phyloP scores from a whole-genome alignment of 1,284 basidiomycete genomes.

The Tylopilus orsonianus region DNA sequence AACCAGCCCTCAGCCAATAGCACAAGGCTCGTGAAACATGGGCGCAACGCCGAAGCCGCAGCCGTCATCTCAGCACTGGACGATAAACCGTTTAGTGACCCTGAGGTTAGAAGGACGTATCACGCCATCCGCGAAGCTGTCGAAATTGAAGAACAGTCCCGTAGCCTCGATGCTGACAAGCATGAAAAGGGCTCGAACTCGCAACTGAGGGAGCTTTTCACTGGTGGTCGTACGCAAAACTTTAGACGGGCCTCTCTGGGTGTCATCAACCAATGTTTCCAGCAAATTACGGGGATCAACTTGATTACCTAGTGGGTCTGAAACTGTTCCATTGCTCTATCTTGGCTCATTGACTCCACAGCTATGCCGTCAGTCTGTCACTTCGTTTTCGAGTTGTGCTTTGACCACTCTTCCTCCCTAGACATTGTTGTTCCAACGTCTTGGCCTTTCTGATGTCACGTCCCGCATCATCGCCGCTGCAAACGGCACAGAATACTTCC shows the following conservation, averaged over 20 bases:
- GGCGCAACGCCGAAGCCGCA: conserved; percentile 59
- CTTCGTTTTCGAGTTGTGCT: neutral
- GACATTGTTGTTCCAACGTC: conserved; percentile 59
- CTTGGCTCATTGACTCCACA: conserved; percentile 9
- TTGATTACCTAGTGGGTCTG: conserved; percentile 60
- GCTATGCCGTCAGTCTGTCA: conserved; percentile 36
- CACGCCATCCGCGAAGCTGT: conserved; percentile 56
- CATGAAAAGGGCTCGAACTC: conserved; percentile 11
- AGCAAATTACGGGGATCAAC: conserved; percentile 64
- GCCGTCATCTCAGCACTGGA: conserved; percentile 65
- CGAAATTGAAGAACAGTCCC: conserved; percentile 35
- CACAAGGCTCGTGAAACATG: conserved; percentile 55
- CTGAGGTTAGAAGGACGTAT: conserved; percentile 53
- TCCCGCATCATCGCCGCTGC: conserved; percentile 68
- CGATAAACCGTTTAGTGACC: conserved; percentile 51
- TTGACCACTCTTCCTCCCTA: conserved; percentile 22
- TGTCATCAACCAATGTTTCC: conserved; percentile 65
- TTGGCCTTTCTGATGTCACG: conserved; percentile 58
- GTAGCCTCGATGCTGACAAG: conserved; percentile 11
- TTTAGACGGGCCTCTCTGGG: conserved; percentile 60
- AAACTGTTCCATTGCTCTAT: neutral
- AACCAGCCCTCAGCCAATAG: neutral
- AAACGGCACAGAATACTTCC: conserved; percentile 59
- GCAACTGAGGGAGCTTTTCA: conserved; percentile 49
- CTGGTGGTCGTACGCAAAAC: conserved; percentile 61